Percentiles rank a stretch among this genome's conserved stretches.
Conservation (phyloP, 371 early-diverging fungal species). For the Rhizomucor pusillus region DNA sequence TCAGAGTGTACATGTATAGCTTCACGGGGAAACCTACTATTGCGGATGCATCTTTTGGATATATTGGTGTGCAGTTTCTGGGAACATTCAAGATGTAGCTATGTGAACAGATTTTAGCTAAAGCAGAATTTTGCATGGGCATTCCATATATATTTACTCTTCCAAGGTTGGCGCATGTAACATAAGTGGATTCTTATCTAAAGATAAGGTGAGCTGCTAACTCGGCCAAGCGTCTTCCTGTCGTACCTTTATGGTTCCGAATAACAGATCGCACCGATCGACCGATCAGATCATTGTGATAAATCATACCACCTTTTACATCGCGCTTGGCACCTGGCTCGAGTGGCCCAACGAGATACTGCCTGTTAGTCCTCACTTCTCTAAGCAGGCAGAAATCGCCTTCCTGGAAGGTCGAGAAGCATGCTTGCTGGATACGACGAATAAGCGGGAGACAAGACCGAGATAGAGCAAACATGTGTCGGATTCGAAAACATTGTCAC, state of each 20-base stretch:
- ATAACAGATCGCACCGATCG: slow-evolving; percentile 44
- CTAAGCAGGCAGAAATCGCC: slow-evolving; percentile 52
- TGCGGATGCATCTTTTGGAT: slow-evolving; percentile 72
- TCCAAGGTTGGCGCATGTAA: slow-evolving; percentile 70
- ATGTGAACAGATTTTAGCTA: not conserved
- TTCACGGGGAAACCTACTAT: slow-evolving; percentile 41
- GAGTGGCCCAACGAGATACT: slow-evolving; percentile 44
- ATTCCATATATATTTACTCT: slow-evolving; percentile 43
- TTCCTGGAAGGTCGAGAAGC: slow-evolving; percentile 22
- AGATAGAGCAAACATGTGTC: no score
- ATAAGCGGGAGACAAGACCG: no score
- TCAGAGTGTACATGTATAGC: not conserved
- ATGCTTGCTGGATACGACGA: not conserved
- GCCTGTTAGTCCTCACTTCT: slow-evolving; percentile 32
- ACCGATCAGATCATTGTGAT: slow-evolving; percentile 54
- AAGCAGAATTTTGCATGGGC: not conserved
- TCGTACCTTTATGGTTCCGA: slow-evolving; percentile 37
- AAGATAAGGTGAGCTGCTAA: not conserved
- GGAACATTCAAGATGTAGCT: slow-evolving; percentile 58
- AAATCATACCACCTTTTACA: slow-evolving; percentile 43
- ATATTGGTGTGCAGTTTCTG: slow-evolving; percentile 70
- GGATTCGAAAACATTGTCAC: no score
- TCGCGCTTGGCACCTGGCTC: slow-evolving; percentile 22
- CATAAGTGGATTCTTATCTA: slow-evolving; percentile 43
- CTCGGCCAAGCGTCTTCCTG: not conserved